These are phyloP conservation scores for Lichtheimia corymbifera DNA, from an alignment of 371 early-diverging fungal species.

Conservation along the genomic window DNA sequence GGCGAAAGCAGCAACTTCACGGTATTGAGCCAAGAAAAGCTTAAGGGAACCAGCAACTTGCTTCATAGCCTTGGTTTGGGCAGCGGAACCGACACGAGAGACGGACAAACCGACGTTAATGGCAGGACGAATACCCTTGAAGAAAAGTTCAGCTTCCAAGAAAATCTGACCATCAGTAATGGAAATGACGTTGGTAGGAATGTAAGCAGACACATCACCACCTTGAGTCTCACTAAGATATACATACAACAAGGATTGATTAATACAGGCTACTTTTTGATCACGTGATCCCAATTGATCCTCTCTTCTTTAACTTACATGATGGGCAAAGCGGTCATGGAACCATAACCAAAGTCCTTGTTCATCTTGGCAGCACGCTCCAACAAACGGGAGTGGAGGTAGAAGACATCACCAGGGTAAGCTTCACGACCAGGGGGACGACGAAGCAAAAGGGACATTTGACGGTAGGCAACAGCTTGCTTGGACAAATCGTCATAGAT, in stretches of 20 bases:
- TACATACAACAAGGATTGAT: background rate
- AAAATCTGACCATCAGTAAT: slow-evolving; percentile 91
- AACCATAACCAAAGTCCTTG: slow-evolving; percentile 87
- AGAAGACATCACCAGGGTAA: slow-evolving; percentile 97
- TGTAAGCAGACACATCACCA: slow-evolving; percentile 98
- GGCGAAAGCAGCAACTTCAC: slow-evolving; percentile 98
- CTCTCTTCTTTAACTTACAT: slow-evolving; percentile 74
- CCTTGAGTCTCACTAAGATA: slow-evolving; percentile 88
- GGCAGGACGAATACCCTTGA: slow-evolving; percentile 97
- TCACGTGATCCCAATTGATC: slow-evolving; percentile 61
- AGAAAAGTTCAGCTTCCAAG: slow-evolving; percentile 98
- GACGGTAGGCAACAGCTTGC: slow-evolving; percentile 98
- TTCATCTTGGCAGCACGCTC: slow-evolving; percentile 98
- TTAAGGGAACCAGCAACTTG: slow-evolving; percentile 97
- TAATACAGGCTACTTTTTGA: slow-evolving; percentile 67
- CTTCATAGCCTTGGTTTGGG: slow-evolving; percentile 98
- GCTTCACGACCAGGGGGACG: slow-evolving; percentile 98
- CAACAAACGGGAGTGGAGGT: slow-evolving; percentile 94
- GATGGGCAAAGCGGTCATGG: slow-evolving; percentile 93
- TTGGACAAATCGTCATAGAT: slow-evolving; percentile 97
- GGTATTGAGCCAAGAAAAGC: slow-evolving; percentile 97
- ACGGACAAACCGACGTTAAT: slow-evolving; percentile 98
- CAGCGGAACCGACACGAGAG: slow-evolving; percentile 97
- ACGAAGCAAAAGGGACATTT: slow-evolving; percentile 95
- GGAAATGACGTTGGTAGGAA: slow-evolving; percentile 98